Conservation (phyloP, 2,329 filamentous ascomycete species). For the Sphaerulina vaccinii region DNA sequence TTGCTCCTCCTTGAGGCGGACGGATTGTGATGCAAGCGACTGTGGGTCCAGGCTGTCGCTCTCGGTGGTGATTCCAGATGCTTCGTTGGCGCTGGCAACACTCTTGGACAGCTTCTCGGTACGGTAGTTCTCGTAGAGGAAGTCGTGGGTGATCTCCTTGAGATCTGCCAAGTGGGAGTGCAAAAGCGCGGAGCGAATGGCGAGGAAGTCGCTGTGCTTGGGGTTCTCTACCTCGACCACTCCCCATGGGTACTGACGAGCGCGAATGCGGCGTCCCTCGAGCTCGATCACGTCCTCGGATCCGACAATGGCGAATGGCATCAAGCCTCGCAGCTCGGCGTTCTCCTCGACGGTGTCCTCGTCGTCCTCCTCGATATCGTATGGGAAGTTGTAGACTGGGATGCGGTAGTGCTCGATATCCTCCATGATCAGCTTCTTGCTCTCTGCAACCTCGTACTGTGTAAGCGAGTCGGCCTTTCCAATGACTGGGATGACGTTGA, state of each 20-base stretch:
- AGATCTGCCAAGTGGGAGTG: slow-evolving; percentile 97
- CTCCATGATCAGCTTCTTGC: slow-evolving; percentile 99
- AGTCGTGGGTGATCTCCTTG: slow-evolving; percentile 99
- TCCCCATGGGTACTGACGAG: slow-evolving; percentile 98
- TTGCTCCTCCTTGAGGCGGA: slow-evolving; percentile 99
- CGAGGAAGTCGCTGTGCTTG: slow-evolving; percentile 96
- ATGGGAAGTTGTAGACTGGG: slow-evolving; percentile 99
- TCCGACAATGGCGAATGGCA: slow-evolving; percentile 98
- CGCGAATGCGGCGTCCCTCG: slow-evolving; percentile 85
- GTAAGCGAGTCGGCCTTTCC: slow-evolving; percentile 97
- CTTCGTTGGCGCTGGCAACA: slow-evolving; percentile 70
- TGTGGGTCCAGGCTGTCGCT: slow-evolving; percentile 86
- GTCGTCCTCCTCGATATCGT: slow-evolving; percentile 98
- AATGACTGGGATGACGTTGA: slow-evolving; percentile 98
- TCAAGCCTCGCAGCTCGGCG: slow-evolving; percentile 90
- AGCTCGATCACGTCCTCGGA: slow-evolving; percentile 95
- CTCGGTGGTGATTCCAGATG: slow-evolving; percentile 41
- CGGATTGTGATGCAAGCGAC: slow-evolving; percentile 92
- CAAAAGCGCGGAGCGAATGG: slow-evolving; percentile 90
- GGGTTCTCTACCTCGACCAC: slow-evolving; percentile 99
- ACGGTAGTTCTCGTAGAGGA: slow-evolving; percentile 99
- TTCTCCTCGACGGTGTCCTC: slow-evolving; percentile 99
- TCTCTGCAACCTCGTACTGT: slow-evolving; percentile 92
- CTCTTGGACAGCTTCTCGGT: slow-evolving; percentile 99
- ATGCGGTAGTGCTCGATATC: slow-evolving; percentile 99